A percentile compares a stretch with the other conserved stretches of the same genome.
Evolutionary conservation across 768 basidiomycete species (phyloP).

Genomic region (Naematelia aurantialba): DNA sequence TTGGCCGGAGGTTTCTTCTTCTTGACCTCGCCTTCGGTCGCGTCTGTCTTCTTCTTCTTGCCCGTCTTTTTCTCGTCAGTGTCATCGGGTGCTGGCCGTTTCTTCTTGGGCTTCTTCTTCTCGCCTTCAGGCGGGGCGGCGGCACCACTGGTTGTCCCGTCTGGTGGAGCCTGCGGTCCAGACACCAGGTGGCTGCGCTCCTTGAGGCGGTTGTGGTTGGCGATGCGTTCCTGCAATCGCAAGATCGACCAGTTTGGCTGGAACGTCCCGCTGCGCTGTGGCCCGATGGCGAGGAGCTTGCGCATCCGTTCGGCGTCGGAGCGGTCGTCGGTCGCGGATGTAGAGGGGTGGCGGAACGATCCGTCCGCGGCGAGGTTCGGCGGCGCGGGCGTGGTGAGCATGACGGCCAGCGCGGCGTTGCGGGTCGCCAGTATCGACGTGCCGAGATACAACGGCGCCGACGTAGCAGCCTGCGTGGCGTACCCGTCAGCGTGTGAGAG

Average conservation of each 20-base stretch:
- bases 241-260: slow-evolving; percentile 39
- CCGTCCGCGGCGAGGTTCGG: slow-evolving; percentile 43
- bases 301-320: slow-evolving; percentile 30
- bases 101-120: slow-evolving; percentile 35
- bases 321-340: not conserved
- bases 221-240: slow-evolving; percentile 27
- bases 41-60: slow-evolving; percentile 27
- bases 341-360: slow-evolving; percentile 13
- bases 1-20: slow-evolving; percentile 17
- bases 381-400: slow-evolving; percentile 41
- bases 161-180: not conserved
- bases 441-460: slow-evolving; percentile 50
- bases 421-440: slow-evolving; percentile 47
- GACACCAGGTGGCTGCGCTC: slow-evolving; percentile 11
- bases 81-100: slow-evolving; percentile 17
- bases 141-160: slow-evolving; percentile 8
- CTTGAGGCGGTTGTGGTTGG: slow-evolving; percentile 2
- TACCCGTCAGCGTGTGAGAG: slow-evolving; percentile 9
- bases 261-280: slow-evolving; percentile 18
- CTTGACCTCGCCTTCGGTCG: slow-evolving; percentile 6
- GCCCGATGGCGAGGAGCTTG: slow-evolving; percentile 30
- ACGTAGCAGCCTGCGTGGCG: slow-evolving; percentile 51
- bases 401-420: slow-evolving; percentile 45
- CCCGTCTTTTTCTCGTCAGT: slow-evolving; percentile 19
- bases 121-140: slow-evolving; percentile 6